A percentile compares a stretch with the other conserved stretches of the same genome.
These are phyloP conservation scores for Ascocoryne sarcoides DNA, from an alignment of 2,329 filamentous ascomycete species.

Conservation along the genomic window DNA sequence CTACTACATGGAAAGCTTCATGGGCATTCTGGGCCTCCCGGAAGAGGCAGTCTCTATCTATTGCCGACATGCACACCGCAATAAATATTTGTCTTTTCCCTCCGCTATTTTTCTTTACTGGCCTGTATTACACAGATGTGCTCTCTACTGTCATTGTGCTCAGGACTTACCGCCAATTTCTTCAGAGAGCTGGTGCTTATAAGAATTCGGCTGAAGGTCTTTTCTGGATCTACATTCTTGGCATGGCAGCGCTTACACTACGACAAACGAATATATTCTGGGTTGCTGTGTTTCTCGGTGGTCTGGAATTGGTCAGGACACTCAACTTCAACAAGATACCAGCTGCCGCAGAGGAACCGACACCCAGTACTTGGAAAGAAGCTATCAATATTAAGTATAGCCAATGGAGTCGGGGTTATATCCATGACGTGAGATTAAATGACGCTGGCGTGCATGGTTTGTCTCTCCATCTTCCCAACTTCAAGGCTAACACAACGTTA, in stretches of 20 bases:
- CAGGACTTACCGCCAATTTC: conserved; percentile 52
- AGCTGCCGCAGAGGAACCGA: conserved; percentile 1
- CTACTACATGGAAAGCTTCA: conserved; percentile 3
- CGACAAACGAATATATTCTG: conserved; percentile 97
- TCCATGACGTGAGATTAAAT: conserved; percentile 46
- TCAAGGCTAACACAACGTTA: conserved; percentile 26
- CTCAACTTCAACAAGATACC: conserved; percentile 35
- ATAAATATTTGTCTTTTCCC: conserved; percentile 81
- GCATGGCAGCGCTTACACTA: conserved; percentile 62
- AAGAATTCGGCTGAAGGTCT: conserved; percentile 10
- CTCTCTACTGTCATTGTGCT: conserved; percentile 71
- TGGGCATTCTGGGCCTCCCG: background rate
- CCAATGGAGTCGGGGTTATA: conserved; percentile 36
- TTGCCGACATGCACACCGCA: conserved; percentile 43
- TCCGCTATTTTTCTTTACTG: conserved; percentile 91
- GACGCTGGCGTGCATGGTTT: conserved; percentile 43
- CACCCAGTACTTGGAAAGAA: conserved; percentile 8
- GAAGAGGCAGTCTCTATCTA: background rate
- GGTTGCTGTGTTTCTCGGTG: conserved; percentile 72
- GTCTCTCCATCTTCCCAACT: conserved; percentile 6
- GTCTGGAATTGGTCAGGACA: conserved; percentile 44
- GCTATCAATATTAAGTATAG: conserved; percentile 6
- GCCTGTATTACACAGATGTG: conserved; percentile 90
- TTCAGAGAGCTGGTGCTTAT: conserved; percentile 28
- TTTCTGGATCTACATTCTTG: conserved; percentile 40